Conservation (phyloP, 345 rosid genomes). For the Eucalyptus pumila region DNA sequence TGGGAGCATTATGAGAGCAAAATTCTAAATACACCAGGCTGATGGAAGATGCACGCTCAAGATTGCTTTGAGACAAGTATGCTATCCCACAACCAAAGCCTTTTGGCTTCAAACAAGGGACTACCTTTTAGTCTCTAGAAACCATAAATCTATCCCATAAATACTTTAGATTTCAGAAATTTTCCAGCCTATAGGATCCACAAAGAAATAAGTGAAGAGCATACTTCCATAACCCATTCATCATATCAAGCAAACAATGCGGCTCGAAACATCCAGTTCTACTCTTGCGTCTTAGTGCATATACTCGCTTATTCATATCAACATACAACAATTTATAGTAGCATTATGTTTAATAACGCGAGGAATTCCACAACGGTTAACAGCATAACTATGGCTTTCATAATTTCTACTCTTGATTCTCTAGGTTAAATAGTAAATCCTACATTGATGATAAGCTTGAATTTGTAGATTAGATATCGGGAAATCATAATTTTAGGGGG, state of each 20-base stretch:
- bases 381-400: not conserved
- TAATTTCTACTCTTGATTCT: not conserved
- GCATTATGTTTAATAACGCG: not conserved
- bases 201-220: not conserved
- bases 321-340: not conserved
- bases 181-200: not conserved
- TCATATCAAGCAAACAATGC: not conserved
- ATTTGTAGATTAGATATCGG: too few relatives aligned
- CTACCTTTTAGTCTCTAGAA: not conserved
- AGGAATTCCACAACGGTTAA: not conserved
- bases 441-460: not conserved
- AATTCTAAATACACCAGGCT: not conserved
- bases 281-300: not conserved
- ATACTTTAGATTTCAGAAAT: not conserved
- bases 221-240: not conserved
- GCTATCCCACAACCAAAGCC: not conserved
- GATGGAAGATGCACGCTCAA: not conserved
- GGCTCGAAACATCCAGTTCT: not conserved
- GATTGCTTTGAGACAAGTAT: not conserved
- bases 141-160: not conserved
- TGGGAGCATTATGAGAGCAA: not conserved
- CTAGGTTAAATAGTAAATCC: not conserved
- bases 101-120: not conserved
- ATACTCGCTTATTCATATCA: not conserved
- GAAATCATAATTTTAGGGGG: not conserved